These are phyloP conservation scores for Pseudogymnoascus sp. DNA, from an alignment of 2,329 filamentous ascomycete species.

Conservation along the genomic window DNA sequence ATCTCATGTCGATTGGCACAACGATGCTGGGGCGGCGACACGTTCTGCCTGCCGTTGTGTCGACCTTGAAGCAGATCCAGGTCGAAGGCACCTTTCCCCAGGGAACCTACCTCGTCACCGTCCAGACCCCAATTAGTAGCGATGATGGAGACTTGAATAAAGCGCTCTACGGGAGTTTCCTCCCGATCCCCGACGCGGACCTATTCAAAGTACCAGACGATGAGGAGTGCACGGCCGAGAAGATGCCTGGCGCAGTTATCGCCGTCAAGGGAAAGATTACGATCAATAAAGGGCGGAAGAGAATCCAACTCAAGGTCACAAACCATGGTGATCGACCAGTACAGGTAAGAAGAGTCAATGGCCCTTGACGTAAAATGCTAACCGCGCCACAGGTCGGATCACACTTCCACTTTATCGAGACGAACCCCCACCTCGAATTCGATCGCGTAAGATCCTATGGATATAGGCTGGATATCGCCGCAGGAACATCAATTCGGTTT, in stretches of 20 bases:
- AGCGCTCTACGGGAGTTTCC: conserved; percentile 83
- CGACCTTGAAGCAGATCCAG: conserved; percentile 74
- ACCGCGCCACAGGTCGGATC: conserved; percentile 57
- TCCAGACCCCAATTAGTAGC: conserved; percentile 78
- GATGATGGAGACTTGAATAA: conserved; percentile 81
- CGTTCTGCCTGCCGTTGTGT: conserved; percentile 73
- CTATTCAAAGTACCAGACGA: conserved; percentile 58
- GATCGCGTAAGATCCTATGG: conserved; percentile 77
- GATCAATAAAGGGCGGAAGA: conserved; percentile 65
- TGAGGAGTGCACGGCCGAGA: conserved; percentile 56
- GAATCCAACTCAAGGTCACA: conserved; percentile 67
- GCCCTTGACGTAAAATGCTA: neutral
- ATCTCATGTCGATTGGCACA: conserved; percentile 85
- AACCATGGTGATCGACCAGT: conserved; percentile 85
- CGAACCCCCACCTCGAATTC: conserved; percentile 83
- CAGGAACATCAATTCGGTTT: conserved; percentile 86
- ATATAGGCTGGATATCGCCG: conserved; percentile 78
- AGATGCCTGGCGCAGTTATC: conserved; percentile 72
- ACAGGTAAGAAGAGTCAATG: conserved; percentile 47
- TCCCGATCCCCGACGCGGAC: conserved; percentile 64
- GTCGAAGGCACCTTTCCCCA: conserved; percentile 89
- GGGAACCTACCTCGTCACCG: conserved; percentile 89
- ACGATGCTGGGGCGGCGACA: conserved; percentile 91
- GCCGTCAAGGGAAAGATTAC: conserved; percentile 58
- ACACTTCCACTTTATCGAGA: conserved; percentile 93